A percentile compares a stretch with the other conserved stretches of the same genome.
These are phyloP conservation scores for Bipolaris cookei DNA, from an alignment of 2,329 filamentous ascomycete species.

Conservation along the genomic window DNA sequence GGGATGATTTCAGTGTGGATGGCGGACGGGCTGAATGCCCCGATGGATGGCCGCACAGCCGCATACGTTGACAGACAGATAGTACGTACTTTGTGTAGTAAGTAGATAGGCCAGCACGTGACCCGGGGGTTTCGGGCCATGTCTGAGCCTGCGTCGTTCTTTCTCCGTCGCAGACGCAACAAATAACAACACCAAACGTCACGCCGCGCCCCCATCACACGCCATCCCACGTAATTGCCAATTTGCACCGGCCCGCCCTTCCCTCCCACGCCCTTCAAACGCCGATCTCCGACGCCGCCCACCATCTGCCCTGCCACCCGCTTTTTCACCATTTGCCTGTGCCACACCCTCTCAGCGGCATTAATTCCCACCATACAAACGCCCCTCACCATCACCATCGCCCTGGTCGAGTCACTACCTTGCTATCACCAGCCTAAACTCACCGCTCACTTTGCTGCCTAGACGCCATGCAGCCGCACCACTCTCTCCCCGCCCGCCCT, in stretches of 20 bases:
- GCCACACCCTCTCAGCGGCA: conserved; percentile 19
- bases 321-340: conserved; percentile 15
- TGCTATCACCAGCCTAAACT: conserved; percentile 24
- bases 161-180: conserved; percentile 23
- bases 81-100: no score
- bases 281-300: conserved; percentile 17
- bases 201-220: conserved; percentile 13
- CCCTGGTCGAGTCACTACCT: conserved; percentile 33
- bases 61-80: no score
- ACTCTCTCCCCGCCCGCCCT: conserved; percentile 78
- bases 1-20: not conserved
- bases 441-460: conserved; percentile 14
- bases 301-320: conserved; percentile 14
- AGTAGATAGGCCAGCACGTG: no score
- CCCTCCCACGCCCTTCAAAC: conserved; percentile 28
- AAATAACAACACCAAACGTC: conserved; percentile 21
- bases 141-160: conserved; percentile 11
- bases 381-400: conserved; percentile 5
- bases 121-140: no score
- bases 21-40: no score
- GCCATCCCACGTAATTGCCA: conserved; percentile 26
- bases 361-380: conserved; percentile 18
- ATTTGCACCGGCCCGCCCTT: conserved; percentile 33
- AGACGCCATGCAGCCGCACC: conserved; percentile 51
- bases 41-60: no score